These are phyloP conservation scores for Saccharomyces hybrid DNA, from an alignment of 1,139 yeast genomes.

Conservation along the genomic window DNA sequence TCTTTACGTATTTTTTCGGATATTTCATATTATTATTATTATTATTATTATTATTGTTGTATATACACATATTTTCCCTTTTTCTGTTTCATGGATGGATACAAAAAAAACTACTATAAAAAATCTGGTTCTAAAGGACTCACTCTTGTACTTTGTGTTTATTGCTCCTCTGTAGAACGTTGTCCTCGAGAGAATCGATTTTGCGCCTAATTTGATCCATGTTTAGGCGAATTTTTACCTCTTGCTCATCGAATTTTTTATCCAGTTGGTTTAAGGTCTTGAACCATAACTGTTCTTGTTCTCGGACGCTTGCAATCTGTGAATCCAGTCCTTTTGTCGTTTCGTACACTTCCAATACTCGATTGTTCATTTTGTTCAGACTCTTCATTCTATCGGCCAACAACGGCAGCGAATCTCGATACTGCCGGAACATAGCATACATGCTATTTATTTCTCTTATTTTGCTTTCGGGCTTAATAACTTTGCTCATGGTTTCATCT, in stretches of 20 bases:
- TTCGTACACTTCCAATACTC: constrained; percentile 46
- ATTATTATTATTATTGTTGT: too few species aligned
- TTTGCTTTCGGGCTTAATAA: constrained; percentile 22
- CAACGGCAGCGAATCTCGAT: constrained; percentile 36
- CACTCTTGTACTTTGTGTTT: neutral
- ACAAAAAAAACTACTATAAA: neutral
- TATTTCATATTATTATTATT: neutral
- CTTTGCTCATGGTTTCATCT: constrained; percentile 18
- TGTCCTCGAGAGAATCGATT: neutral
- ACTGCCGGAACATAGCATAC: constrained; percentile 35
- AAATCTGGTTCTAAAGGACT: neutral
- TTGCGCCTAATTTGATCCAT: neutral
- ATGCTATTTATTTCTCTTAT: constrained; percentile 37
- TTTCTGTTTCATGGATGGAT: neutral
- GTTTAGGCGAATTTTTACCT: constrained; percentile 9
- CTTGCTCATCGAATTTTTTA: constrained; percentile 33
- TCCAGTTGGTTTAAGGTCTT: constrained; percentile 36
- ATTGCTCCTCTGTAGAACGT: neutral
- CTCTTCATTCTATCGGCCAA: constrained; percentile 40
- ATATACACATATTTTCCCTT: neutral
- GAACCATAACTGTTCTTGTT: constrained; percentile 40
- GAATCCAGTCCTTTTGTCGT: constrained; percentile 44
- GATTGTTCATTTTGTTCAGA: constrained; percentile 41
- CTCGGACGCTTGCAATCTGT: constrained; percentile 33
- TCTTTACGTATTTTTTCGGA: neutral